phyloP scores from a whole-genome alignment of 345 rosid species.

The Salix caprea region DNA sequence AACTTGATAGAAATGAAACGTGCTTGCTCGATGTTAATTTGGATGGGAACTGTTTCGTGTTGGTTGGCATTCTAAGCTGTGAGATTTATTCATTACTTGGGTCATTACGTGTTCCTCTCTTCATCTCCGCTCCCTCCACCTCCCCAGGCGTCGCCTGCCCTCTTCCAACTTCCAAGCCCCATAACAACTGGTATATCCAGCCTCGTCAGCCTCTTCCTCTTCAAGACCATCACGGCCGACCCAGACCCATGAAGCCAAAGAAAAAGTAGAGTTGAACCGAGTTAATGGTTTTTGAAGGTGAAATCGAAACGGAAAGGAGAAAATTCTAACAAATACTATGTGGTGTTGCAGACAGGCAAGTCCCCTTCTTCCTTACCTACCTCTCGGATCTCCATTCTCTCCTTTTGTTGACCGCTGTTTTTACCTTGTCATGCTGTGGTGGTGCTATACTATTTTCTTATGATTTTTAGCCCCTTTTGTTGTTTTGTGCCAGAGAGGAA shows the following conservation, averaged over 20 bases:
- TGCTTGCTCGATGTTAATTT: neutral
- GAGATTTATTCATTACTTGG: neutral
- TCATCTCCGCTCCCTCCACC: constrained; percentile 33
- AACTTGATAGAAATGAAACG: neutral
- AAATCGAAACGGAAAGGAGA: constrained; percentile 49
- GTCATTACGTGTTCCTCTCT: constrained; percentile 23
- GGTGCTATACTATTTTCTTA: neutral
- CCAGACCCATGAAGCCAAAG: constrained; percentile 19
- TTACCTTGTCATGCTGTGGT: neutral
- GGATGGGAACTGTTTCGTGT: neutral
- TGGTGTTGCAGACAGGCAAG: neutral
- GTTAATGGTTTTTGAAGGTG: constrained; percentile 58
- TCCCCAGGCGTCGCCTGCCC: constrained; percentile 34
- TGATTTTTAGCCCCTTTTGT: neutral
- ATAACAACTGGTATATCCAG: constrained; percentile 52
- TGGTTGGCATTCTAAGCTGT: neutral
- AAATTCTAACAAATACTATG: neutral
- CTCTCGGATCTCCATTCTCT: too few species aligned
- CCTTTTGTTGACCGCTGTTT: neutral
- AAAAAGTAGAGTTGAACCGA: constrained; percentile 13
- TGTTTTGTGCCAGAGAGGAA: constrained; percentile 10
- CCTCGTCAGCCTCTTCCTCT: constrained; percentile 80
- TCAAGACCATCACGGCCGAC: constrained; percentile 36
- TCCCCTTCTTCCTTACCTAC: neutral
- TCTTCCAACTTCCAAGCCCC: constrained; percentile 25